Evolutionary conservation across 768 basidiomycete species (phyloP).

Genomic region (Russula sp.): DNA sequence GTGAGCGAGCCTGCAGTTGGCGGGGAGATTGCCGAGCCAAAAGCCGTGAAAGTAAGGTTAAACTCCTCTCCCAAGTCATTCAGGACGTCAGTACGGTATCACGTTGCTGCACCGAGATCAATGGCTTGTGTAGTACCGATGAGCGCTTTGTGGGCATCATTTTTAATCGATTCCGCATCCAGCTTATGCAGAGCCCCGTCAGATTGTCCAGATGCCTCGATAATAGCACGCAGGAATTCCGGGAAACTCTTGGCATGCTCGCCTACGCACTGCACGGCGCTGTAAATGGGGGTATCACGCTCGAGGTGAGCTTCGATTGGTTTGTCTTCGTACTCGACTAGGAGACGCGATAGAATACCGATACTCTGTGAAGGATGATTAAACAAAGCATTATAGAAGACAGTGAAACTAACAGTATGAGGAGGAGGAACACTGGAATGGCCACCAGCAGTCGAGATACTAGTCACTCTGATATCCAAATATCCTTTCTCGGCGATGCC

Average conservation of each 20-base stretch:
- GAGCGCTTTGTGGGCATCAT: slow-evolving; percentile 28
- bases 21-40: slow-evolving; percentile 32
- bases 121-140: slow-evolving; percentile 32
- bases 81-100: slow-evolving; percentile 28
- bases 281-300: slow-evolving; percentile 32
- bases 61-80: slow-evolving; percentile 31
- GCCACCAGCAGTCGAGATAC: slow-evolving; percentile 63
- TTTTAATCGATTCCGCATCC: slow-evolving; percentile 30
- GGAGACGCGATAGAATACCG: slow-evolving; percentile 57
- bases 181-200: slow-evolving; percentile 33
- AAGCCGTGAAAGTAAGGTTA: slow-evolving; percentile 39
- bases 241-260: slow-evolving; percentile 38
- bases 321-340: slow-evolving; percentile 21
- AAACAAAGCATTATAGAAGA: neutral
- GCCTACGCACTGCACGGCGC: slow-evolving; percentile 39
- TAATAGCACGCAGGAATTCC: slow-evolving; percentile 27
- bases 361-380: slow-evolving; percentile 39
- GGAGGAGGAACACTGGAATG: slow-evolving; percentile 80
- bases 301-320: slow-evolving; percentile 27
- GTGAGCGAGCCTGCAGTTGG: slow-evolving; percentile 34
- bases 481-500: slow-evolving; percentile 73
- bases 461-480: slow-evolving; percentile 55
- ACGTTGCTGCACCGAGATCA: slow-evolving; percentile 35
- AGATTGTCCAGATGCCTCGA: slow-evolving; percentile 27
- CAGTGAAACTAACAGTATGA: slow-evolving; percentile 54